phyloP scores from a whole-genome alignment of 164 flowering plant species.

The Tetrastigma voinierianum region DNA sequence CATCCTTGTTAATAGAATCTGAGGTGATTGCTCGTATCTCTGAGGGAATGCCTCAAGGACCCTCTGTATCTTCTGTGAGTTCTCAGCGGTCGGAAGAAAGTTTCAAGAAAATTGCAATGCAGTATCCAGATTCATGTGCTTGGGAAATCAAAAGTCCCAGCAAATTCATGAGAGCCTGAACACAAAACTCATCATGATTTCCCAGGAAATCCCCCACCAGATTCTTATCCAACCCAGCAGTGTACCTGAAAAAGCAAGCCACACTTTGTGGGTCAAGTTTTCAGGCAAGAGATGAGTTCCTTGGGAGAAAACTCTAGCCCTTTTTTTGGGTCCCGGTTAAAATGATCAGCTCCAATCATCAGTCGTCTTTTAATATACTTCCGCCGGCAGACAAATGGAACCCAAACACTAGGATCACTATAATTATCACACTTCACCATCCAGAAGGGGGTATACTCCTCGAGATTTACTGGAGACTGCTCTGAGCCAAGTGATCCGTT shows the following conservation, averaged over 20 bases:
- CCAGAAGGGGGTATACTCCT: slow-evolving; percentile 64
- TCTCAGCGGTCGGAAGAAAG: slow-evolving; percentile 69
- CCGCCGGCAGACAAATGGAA: slow-evolving; percentile 54
- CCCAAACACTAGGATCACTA: slow-evolving; percentile 47
- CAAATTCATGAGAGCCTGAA: slow-evolving; percentile 72
- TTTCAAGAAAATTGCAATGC: slow-evolving; percentile 61
- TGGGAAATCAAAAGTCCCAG: slow-evolving; percentile 61
- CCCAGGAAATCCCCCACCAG: slow-evolving; percentile 74
- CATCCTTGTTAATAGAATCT: slow-evolving; percentile 61
- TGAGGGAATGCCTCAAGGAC: slow-evolving; percentile 73
- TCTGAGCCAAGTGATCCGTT: slow-evolving; percentile 35
- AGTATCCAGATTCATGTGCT: slow-evolving; percentile 60
- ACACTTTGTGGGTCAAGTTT: slow-evolving; percentile 63
- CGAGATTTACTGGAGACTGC: slow-evolving; percentile 24
- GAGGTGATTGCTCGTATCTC: slow-evolving; percentile 63
- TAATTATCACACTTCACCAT: slow-evolving; percentile 43
- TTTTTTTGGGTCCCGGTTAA: slow-evolving; percentile 67
- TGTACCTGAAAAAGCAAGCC: slow-evolving; percentile 59
- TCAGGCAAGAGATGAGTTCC: slow-evolving; percentile 55
- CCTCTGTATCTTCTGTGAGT: slow-evolving; percentile 71
- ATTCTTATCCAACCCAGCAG: slow-evolving; percentile 65
- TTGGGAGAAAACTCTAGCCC: slow-evolving; percentile 69
- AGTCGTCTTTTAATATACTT: slow-evolving; percentile 58
- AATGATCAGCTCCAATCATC: slow-evolving; percentile 69
- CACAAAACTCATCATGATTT: slow-evolving; percentile 64